Conservation (phyloP, 805 yeast species). For the Ogataea naganishii region DNA sequence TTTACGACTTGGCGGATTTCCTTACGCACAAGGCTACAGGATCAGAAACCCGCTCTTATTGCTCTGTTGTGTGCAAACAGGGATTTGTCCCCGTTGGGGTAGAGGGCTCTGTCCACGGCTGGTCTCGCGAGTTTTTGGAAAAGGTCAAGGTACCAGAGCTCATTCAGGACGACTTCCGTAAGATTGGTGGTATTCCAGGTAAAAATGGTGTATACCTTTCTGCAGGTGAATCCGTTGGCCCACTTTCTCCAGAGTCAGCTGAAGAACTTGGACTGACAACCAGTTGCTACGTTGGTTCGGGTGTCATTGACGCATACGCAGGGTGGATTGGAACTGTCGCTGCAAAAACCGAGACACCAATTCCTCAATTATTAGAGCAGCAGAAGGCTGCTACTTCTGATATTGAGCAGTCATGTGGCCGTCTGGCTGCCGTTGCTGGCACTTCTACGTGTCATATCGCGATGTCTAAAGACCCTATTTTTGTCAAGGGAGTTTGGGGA, state of each 20-base stretch:
- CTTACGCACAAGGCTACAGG: conserved; percentile 89
- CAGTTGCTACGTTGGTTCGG: conserved; percentile 81
- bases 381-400: conserved; percentile 34
- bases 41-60: conserved; percentile 76
- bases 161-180: conserved; percentile 63
- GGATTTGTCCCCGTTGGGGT: conserved; percentile 92
- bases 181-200: conserved; percentile 78
- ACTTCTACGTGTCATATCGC: conserved; percentile 96
- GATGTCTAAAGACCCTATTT: conserved; percentile 73
- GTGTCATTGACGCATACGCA: conserved; percentile 96
- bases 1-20: conserved; percentile 88
- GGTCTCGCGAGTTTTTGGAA: conserved; percentile 76
- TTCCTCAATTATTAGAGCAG: conserved; percentile 41
- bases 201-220: conserved; percentile 64
- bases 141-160: conserved; percentile 69
- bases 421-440: conserved; percentile 97
- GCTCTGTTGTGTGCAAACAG: conserved; percentile 92
- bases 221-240: conserved; percentile 88
- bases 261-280: conserved; percentile 75
- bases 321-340: conserved; percentile 99
- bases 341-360: conserved; percentile 59
- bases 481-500: conserved; percentile 98
- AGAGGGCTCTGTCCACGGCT: conserved; percentile 77
- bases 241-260: conserved; percentile 59
- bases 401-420: conserved; percentile 60